phyloP scores from a whole-genome alignment of 306 rosid species.

The Lotus japonicus region DNA sequence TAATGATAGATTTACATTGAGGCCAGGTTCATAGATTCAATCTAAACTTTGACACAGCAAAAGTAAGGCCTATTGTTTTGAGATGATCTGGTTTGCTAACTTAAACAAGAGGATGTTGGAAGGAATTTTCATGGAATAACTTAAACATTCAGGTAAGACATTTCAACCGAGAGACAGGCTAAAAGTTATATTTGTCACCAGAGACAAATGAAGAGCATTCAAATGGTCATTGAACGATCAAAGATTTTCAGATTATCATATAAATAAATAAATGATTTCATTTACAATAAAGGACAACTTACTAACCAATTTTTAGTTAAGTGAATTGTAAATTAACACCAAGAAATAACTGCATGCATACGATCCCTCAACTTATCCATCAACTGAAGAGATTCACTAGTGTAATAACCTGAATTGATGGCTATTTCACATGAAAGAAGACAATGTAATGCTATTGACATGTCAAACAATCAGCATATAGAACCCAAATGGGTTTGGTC shows the following conservation, averaged over 20 bases:
- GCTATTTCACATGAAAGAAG: slow-evolving; percentile 8
- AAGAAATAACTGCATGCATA: slow-evolving; percentile 9
- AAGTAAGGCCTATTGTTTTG: no score
- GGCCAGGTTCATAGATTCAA: no score
- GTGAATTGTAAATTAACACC: slow-evolving; percentile 7
- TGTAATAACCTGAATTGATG: neutral
- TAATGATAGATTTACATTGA: no score
- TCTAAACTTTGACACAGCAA: no score
- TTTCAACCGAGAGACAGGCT: neutral
- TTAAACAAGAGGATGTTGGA: neutral
- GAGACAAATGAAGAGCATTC: neutral
- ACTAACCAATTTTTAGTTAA: neutral
- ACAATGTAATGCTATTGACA: neutral
- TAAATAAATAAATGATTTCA: neutral
- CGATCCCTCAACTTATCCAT: slow-evolving; percentile 13
- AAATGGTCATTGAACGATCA: neutral
- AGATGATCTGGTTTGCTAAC: no score
- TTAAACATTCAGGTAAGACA: neutral
- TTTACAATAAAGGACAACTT: neutral
- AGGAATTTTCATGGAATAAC: neutral
- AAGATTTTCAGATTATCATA: neutral
- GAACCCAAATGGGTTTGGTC: neutral
- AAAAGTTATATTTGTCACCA: neutral
- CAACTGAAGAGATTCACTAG: neutral
- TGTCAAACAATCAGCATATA: neutral